Conservation (phyloP, 78 protist species). For the Goniomonas avonlea region DNA sequence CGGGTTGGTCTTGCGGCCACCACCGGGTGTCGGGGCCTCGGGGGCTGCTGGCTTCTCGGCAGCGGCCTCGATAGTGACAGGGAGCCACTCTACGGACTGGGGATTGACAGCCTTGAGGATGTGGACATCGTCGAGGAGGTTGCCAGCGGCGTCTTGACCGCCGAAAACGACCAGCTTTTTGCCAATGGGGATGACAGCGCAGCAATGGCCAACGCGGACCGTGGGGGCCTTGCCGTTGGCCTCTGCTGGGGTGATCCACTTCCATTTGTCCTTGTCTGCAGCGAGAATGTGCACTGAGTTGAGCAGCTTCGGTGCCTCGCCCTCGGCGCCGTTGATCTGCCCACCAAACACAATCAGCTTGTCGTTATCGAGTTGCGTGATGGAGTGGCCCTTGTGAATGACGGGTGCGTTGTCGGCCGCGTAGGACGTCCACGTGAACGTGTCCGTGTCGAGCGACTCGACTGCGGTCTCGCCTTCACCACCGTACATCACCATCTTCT, state of each 20-base stretch:
- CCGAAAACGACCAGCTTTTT: neutral
- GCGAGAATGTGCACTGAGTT: too few species aligned
- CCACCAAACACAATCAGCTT: neutral
- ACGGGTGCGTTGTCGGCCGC: neutral
- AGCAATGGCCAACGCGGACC: too few species aligned
- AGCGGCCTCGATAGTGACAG: neutral
- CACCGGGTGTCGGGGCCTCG: too few species aligned
- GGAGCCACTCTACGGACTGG: neutral
- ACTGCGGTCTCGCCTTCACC: neutral
- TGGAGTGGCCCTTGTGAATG: neutral
- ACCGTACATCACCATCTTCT: constrained; percentile 8
- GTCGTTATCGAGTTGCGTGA: constrained; percentile 1
- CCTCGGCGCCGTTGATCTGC: neutral
- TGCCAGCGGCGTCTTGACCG: neutral
- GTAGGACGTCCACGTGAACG: neutral
- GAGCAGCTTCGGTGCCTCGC: neutral
- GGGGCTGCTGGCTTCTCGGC: neutral
- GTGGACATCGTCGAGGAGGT: neutral
- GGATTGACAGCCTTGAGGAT: neutral
- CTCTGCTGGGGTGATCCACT: too few species aligned
- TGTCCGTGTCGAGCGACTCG: neutral
- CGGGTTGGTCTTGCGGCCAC: neutral
- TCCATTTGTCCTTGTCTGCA: too few species aligned
- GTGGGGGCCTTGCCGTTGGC: too few species aligned
- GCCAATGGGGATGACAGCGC: too few species aligned